A percentile compares a stretch with the other conserved stretches of the same genome.
Conservation (phyloP, 2,329 filamentous ascomycete genomes). For the Trichophyton equinum region DNA sequence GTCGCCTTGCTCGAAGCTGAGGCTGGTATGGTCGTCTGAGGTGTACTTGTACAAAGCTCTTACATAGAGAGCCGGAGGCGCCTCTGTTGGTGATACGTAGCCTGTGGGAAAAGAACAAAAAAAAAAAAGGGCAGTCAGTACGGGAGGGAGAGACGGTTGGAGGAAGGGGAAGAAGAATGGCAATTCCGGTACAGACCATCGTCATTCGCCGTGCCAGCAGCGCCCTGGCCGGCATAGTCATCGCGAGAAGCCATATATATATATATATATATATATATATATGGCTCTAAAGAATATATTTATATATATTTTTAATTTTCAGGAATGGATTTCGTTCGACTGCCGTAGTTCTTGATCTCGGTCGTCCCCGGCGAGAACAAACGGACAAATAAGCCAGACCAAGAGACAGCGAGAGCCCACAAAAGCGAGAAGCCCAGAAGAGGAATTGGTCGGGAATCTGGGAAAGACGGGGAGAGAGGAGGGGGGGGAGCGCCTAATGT, state of each 20-base stretch:
- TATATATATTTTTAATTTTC: no score
- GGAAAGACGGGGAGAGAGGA: not conserved
- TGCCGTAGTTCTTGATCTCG: no score
- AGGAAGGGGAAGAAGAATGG: not conserved
- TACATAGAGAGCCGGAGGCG: constrained; percentile 59
- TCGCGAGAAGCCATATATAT: not conserved
- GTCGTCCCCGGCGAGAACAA: no score
- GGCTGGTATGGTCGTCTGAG: constrained; percentile 87
- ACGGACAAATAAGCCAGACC: no score
- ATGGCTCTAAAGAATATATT: no score
- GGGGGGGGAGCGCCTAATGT: not conserved
- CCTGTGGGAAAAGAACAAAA: not conserved
- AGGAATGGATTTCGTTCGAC: no score
- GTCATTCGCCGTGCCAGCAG: not conserved
- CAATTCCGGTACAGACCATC: not conserved
- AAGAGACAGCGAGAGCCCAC: no score
- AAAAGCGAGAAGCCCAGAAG: not conserved
- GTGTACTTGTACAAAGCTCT: constrained; percentile 96
- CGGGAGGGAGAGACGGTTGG: not conserved
- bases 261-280: not conserved
- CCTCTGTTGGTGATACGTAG: constrained; percentile 20
- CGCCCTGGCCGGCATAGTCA: not conserved
- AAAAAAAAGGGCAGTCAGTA: not conserved
- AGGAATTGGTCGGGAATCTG: not conserved
- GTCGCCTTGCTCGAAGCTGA: constrained; percentile 94